Evolutionary conservation across 2,329 filamentous ascomycete genomes (phyloP), one percentile per base, ranked within the genome.

Genomic region (Parastagonospora nodorum): DNA sequence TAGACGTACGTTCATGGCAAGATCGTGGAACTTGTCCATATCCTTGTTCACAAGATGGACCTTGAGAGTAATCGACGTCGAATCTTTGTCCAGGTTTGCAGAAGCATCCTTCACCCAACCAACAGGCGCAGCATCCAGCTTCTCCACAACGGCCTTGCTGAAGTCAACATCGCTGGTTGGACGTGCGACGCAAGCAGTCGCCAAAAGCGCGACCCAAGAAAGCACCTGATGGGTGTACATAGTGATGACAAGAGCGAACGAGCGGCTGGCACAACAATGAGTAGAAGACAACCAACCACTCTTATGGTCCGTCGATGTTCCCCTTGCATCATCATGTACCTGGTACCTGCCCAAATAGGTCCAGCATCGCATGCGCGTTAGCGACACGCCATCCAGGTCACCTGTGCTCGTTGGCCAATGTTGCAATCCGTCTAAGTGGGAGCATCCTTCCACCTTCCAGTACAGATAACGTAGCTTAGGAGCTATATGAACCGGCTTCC

Each of bases 41-140:
- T 49, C 50, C 33, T 63, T 48, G 19, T 63, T 63, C n/a, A 54
- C 50, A 35, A 63, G 55, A 37, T 63, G 60, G 6, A 63, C 50
- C 48, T 58, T 58, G 27, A 63, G 47, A 5, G 53, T 60, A 11
- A 63, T 51, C 8, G 37, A 50, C 1, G 60, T 54, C 19, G 30
- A 45, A 46, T 60, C 57, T 38, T 57, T 60, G 16, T 63, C 57
- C 11, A 58, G 8, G 1, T 46, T 51, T 24, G 52, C 48, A 30
- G 57, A 41, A 3, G 32, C 29, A 48, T 63, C 57, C 24, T 56
- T 45, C 6, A 50, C 41, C 60, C 55, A 63, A 8, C 57, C 57
- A 28, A 39, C 29, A 9, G 60, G 57, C 38, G 43, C 47, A 12
- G 43, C 38, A 12, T 54, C 44, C 7, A 63, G 38, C 41, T 57